Base-by-base conservation (phyloP, 345 rosid genomes). In the Salix brachista region DNA sequence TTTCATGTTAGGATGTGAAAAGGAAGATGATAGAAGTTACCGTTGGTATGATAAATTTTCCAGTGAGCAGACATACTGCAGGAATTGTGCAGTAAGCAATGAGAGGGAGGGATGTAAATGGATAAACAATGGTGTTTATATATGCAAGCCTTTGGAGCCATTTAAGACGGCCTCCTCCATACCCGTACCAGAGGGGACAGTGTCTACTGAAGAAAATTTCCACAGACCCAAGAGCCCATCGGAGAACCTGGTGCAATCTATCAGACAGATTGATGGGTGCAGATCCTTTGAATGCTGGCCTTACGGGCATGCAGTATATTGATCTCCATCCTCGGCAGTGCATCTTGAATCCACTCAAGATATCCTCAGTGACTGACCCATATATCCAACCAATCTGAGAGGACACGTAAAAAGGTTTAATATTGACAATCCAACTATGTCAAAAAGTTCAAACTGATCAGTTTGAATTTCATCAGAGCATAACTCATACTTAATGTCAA, bases 301-400 rank as follows among this genome's bases (percentile, higher is more conserved):
- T 90, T 79, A 89, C 67, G 16, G 98, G 99, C 99, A 96, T 91
- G 91, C 97, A 91, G 84, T 96, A 96, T 32, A 96, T 78, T 0
- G 99, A 96, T 78, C 99, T 89, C 99, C 99, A 96, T 86, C 98
- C 98, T 8, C 99, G 91, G 80, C 99, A 96, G 75, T 96, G 98
- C 98, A 96, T 96, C 88, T 91, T 93, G 86, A 93, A 96, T 72
- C 99, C 99, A 5, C 97, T 91, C 78, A 96, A 84, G 83, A 96
- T 96, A 73, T 95, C 99, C 80, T 95, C 99, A 0, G 99, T 95
- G 52, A 96, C 88, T 44, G 99, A 91, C 46, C 99, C 99, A 3
- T 96, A 96, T 69, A 96, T 96, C 99, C 99, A 96, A 46, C 98
- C 99, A 21, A 96, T 96, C 99, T 96, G 84, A 54, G 70, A 30